These are phyloP conservation scores for Penium margaritaceum DNA, from an alignment of 139 green algal genomes.

Conservation along the genomic window DNA sequence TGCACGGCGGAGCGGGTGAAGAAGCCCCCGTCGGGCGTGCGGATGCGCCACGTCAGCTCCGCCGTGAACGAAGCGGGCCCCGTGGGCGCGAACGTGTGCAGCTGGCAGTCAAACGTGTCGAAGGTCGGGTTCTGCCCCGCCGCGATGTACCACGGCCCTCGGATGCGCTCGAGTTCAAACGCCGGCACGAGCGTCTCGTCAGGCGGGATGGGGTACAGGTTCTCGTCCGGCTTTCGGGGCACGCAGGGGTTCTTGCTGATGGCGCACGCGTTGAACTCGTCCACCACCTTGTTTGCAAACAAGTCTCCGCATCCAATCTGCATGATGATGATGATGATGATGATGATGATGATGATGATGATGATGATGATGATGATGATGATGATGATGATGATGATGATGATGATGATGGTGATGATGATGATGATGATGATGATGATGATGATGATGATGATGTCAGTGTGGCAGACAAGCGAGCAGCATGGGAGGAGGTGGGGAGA, in stretches of 20 bases:
- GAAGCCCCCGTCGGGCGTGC: slow-evolving; percentile 61
- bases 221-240: slow-evolving; percentile 62
- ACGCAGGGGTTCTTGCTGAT: slow-evolving; percentile 79
- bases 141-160: slow-evolving; percentile 79
- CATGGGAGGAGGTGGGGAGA: too few relatives aligned
- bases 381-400: too few relatives aligned
- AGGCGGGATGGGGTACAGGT: slow-evolving; percentile 40
- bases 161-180: slow-evolving; percentile 65
- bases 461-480: too few relatives aligned
- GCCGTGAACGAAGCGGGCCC: slow-evolving; percentile 6
- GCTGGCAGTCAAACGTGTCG: slow-evolving; percentile 80
- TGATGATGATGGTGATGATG: too few relatives aligned
- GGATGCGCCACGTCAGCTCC: slow-evolving; percentile 51
- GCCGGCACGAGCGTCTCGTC: slow-evolving; percentile 37
- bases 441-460: too few relatives aligned
- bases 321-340: slow-evolving; percentile 8
- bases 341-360: slow-evolving; percentile 19
- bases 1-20: slow-evolving; percentile 67
- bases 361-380: too few relatives aligned
- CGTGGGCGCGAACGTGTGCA: slow-evolving; percentile 23
- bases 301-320: slow-evolving; percentile 77
- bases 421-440: too few relatives aligned
- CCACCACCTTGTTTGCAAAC: slow-evolving; percentile 66
- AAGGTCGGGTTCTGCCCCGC: slow-evolving; percentile 76
- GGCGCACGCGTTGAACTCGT: slow-evolving; percentile 75